Evolutionary conservation across 257 asterid genomes (phyloP).

Genomic region (Leonotis leonurus): DNA sequence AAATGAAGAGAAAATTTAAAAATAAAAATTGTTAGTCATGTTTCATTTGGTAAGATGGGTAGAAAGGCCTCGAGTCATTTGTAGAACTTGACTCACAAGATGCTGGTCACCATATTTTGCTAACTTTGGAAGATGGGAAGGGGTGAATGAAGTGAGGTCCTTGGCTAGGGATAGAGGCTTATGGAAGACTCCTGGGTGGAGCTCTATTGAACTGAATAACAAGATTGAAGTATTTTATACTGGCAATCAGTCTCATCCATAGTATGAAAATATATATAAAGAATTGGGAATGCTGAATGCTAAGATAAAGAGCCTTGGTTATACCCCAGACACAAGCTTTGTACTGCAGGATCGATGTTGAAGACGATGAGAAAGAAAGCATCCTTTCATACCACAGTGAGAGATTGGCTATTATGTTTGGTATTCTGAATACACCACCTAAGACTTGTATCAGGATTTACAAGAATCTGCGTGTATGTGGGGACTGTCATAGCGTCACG

Average conservation of each 20-base stretch:
- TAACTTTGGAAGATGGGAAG: slow-evolving; percentile 63
- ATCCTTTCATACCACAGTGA: slow-evolving; percentile 72
- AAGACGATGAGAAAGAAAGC: slow-evolving; percentile 76
- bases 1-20: no score
- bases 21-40: no score
- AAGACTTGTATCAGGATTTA: slow-evolving; percentile 41
- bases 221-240: slow-evolving; percentile 46
- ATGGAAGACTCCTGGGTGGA: slow-evolving; percentile 72
- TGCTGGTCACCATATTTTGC: slow-evolving; percentile 68
- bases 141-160: slow-evolving; percentile 65
- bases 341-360: slow-evolving; percentile 80
- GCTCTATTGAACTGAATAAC: slow-evolving; percentile 45
- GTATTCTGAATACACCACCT: slow-evolving; percentile 53
- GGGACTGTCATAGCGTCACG: slow-evolving; percentile 52
- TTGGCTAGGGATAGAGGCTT: slow-evolving; percentile 52
- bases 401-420: slow-evolving; percentile 71
- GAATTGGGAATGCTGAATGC: slow-evolving; percentile 43
- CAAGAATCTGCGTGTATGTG: slow-evolving; percentile 55
- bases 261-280: slow-evolving; percentile 39
- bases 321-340: slow-evolving; percentile 59
- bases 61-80: slow-evolving; percentile 40
- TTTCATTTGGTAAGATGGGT: no score
- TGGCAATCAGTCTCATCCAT: slow-evolving; percentile 57
- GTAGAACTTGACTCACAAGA: slow-evolving; percentile 41
- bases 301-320: slow-evolving; percentile 56